Base-by-base conservation (phyloP, 2,329 filamentous ascomycete genomes). In the Aaosphaeria arxii region DNA sequence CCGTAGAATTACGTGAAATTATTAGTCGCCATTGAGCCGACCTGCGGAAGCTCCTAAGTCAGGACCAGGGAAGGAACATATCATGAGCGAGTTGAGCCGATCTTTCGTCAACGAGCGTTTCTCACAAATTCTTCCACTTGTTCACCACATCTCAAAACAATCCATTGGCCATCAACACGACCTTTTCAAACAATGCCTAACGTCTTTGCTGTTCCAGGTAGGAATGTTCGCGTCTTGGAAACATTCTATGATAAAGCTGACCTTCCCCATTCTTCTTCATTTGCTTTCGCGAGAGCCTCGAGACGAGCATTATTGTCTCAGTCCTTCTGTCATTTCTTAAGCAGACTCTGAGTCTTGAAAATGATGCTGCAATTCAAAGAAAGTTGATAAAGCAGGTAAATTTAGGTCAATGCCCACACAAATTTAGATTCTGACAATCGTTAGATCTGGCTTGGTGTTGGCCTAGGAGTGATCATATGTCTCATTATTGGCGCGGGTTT, bases 321-420 rank as follows among this genome's bases (percentile, higher is more conserved):
- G 87, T 95, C n/a, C 77, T 95, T 33, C 80, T 95, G 38, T 84
- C 89, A 17, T 95, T 92, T 67, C 74, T 95, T 49, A 94, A 92
- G 69, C 87, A 94, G 68, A 88, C 86, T 3, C 79, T 95, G 33
- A 83, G 83, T 1, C 82, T 85, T 7, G 77, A 84, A 46, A 72
- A 78, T 50, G 84, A 91, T 73, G 71, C 71, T 5, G 63, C 59
- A 2, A 72, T 86, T 1, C 87, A 89, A 73, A 91, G 87, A 70
- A 78, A 77, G 51, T 77, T 91, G 7, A 76, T 83, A 31, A 79
- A 75, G 52, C 86, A 90, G 75, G 81, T 82, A 62, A 55, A 63
- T 46, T 38, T 29, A 36, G 33, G 30, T 30, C 30, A 6, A 6
- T 11, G 30, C 9, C 4, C 30, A 32, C n/a, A 13, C 11, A 11